Conservation (phyloP, 805 yeast species). For the Wickerhamiella siamensis region DNA sequence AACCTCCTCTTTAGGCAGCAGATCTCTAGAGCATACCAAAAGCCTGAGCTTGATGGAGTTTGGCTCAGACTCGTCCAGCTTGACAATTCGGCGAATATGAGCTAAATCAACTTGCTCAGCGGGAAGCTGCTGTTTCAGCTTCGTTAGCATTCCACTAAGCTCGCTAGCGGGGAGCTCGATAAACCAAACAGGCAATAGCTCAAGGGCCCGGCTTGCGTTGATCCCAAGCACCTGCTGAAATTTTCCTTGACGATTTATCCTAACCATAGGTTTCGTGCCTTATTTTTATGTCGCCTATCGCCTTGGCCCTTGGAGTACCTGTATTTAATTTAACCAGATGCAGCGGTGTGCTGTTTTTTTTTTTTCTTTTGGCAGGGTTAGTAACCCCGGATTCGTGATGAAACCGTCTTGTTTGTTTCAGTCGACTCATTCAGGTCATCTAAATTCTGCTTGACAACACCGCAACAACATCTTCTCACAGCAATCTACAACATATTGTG, state of each 20-base stretch:
- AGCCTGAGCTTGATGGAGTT: constrained; percentile 4
- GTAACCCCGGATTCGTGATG: no score
- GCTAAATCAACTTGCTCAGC: constrained; percentile 21
- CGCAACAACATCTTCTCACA: no score
- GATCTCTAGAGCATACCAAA: constrained; percentile 8
- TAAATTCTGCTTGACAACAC: no score
- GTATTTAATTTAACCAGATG: no score
- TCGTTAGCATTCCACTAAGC: constrained; percentile 9
- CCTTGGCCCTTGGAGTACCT: no score
- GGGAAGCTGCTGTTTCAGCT: constrained; percentile 22
- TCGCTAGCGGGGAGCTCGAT: constrained; percentile 9
- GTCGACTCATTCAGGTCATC: no score
- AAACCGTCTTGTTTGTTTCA: no score
- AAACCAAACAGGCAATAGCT: constrained; percentile 14
- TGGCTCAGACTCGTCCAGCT: constrained; percentile 8
- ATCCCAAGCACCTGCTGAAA: constrained; percentile 5
- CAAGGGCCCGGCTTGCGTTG: constrained; percentile 1
- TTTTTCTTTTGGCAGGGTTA: no score
- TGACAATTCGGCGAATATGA: constrained; percentile 26
- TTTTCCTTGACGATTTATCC: constrained; percentile 6
- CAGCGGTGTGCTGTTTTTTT: no score
- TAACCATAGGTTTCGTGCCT: no score
- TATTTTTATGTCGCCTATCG: no score
- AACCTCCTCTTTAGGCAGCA: constrained; percentile 6
- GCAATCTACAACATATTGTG: no score